A percentile compares a stretch with the other conserved stretches of the same genome.
Conservation (phyloP, 768 basidiomycete species). For the Trametes meyenii region DNA sequence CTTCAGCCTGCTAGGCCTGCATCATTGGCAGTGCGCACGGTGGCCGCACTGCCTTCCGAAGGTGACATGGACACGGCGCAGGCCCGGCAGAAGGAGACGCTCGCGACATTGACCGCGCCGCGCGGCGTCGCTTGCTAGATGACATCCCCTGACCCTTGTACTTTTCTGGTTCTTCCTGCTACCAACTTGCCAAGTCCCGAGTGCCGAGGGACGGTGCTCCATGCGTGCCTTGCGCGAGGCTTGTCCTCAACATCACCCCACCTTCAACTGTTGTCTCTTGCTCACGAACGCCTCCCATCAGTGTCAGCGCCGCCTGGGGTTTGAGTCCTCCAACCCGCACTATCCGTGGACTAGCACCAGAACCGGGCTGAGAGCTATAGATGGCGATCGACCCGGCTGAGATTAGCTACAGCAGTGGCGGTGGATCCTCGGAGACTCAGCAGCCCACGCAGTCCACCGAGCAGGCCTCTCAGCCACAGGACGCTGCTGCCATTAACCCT, state of each 20-base stretch:
- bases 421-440: background rate
- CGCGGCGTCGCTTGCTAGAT: background rate
- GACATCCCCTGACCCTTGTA: slow-evolving; percentile 6
- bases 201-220: background rate
- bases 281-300: too few species aligned
- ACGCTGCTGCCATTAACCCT: slow-evolving; percentile 20
- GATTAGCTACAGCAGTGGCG: background rate
- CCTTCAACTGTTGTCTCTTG: background rate
- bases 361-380: too few species aligned
- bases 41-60: too few species aligned
- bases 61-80: too few species aligned
- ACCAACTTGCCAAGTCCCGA: background rate
- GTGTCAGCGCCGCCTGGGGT: too few species aligned
- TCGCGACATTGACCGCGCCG: background rate
- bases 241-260: background rate
- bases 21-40: too few species aligned
- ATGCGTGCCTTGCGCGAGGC: background rate
- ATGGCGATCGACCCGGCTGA: background rate
- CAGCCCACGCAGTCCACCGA: slow-evolving; percentile 44
- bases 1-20: too few species aligned
- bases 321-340: too few species aligned
- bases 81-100: too few species aligned
- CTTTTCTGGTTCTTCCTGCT: background rate
- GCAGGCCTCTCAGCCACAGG: slow-evolving; percentile 26
- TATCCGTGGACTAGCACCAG: too few species aligned